Evolutionary conservation across 2,329 filamentous ascomycete genomes (phyloP).

Genomic region (Colletotrichum cuscutae): DNA sequence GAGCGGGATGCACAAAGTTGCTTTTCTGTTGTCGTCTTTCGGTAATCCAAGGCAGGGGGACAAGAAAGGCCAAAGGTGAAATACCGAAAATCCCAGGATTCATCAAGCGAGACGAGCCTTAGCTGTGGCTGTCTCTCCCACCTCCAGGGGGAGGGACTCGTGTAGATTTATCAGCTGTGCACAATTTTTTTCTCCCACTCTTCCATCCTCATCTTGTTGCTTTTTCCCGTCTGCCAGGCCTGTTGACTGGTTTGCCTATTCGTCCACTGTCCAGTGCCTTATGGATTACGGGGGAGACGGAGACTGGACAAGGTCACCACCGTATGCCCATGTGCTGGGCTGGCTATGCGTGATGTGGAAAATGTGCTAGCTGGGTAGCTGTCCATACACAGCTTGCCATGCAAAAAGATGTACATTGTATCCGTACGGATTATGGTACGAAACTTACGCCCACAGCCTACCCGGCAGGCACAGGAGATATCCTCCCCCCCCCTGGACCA

Average conservation of each 20-base stretch:
- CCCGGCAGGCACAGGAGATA: no score
- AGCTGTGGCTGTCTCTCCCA: slow-evolving; percentile 5
- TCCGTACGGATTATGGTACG: not conserved
- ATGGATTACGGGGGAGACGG: slow-evolving; percentile 23
- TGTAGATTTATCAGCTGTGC: slow-evolving; percentile 34
- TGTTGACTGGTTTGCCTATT: not conserved
- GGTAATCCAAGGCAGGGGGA: slow-evolving; percentile 16
- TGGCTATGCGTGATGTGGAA: slow-evolving; percentile 29
- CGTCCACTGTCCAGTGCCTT: not conserved
- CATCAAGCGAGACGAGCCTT: slow-evolving; percentile 26
- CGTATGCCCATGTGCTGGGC: slow-evolving; percentile 20
- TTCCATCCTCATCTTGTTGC: not conserved
- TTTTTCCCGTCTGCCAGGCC: slow-evolving; percentile 9
- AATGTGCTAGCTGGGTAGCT: not conserved
- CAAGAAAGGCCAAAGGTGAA: not conserved
- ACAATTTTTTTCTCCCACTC: slow-evolving; percentile 1
- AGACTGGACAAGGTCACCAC: slow-evolving; percentile 22
- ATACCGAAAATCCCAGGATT: slow-evolving; percentile 17
- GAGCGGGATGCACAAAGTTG: slow-evolving; percentile 25
- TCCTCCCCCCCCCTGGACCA: not conserved
- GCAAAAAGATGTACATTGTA: not conserved
- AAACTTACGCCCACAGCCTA: not conserved
- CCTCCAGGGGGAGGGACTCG: slow-evolving; percentile 12
- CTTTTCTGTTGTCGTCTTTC: slow-evolving; percentile 20
- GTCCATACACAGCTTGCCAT: not conserved